A percentile compares a stretch with the other conserved stretches of the same genome.
Conservation (phyloP, 2,329 filamentous ascomycete species). For the Botrytis squamosa region DNA sequence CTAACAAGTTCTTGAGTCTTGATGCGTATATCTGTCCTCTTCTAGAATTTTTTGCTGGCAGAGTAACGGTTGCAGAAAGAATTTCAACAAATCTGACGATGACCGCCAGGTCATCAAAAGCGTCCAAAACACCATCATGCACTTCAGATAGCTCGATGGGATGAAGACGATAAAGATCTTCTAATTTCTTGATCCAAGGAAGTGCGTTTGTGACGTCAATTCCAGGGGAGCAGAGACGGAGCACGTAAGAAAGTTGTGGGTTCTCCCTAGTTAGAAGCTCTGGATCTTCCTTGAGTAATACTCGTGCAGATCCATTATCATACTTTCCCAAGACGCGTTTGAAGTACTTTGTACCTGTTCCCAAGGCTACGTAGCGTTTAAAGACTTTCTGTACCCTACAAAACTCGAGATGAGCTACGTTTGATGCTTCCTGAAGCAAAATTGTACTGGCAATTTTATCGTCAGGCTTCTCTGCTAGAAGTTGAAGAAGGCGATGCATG, state of each 20-base stretch:
- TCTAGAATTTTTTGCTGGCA: slow-evolving; percentile 44
- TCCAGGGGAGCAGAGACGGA: slow-evolving; percentile 46
- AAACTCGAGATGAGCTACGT: slow-evolving; percentile 48
- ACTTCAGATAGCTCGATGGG: slow-evolving; percentile 41
- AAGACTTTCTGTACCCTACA: slow-evolving; percentile 42
- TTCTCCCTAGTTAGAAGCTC: slow-evolving; percentile 42
- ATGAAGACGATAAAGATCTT: slow-evolving; percentile 41
- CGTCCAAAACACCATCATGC: slow-evolving; percentile 38
- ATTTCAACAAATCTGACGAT: slow-evolving; percentile 44
- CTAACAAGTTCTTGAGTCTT: slow-evolving; percentile 39
- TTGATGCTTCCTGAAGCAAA: slow-evolving; percentile 48
- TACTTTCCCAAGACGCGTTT: slow-evolving; percentile 42
- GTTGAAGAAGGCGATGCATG: slow-evolving; percentile 33
- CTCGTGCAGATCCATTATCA: slow-evolving; percentile 41
- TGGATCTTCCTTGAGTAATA: slow-evolving; percentile 45
- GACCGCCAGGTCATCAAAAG: slow-evolving; percentile 43
- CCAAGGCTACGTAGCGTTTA: slow-evolving; percentile 44
- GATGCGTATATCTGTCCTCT: slow-evolving; percentile 44
- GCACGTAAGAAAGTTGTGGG: slow-evolving; percentile 45
- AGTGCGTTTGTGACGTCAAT: slow-evolving; percentile 41
- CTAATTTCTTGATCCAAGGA: slow-evolving; percentile 45
- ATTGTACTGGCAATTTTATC: slow-evolving; percentile 40
- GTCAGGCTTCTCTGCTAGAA: slow-evolving; percentile 33
- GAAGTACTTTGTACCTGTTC: slow-evolving; percentile 44
- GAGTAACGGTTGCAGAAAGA: slow-evolving; percentile 38